Base-by-base conservation (phyloP, 164 flowering plant genomes). In the Aristolochia contorta region DNA sequence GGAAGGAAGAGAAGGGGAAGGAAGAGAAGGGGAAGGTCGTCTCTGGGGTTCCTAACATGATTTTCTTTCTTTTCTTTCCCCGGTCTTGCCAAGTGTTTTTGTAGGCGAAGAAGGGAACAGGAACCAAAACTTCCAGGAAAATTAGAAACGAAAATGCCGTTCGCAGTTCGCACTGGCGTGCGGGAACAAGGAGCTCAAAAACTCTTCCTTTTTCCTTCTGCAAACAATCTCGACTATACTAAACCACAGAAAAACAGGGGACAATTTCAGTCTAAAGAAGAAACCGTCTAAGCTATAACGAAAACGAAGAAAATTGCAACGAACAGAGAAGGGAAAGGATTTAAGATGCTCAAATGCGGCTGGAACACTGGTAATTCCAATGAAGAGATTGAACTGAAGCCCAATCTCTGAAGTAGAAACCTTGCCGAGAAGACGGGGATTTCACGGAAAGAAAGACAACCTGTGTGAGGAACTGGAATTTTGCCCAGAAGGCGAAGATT, bases 11-110 rank as follows among this genome's bases (percentile, higher is more conserved):
- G 45, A n/a, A n/a, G n/a, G n/a, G 50, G 27, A 59, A 12, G 33
- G 65, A 65, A 18, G 61, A 21, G 45, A 59, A 30, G 14, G 60
- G 71, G n/a, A 49, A 30, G 33, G 25, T 66, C 16, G 62, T 66
- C 27, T 73, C 79, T 61, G 67, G 69, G 21, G 60, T 57, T 69
- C 65, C 73, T 13, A 64, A 64, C 79, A 74, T 80, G 33, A 15
- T 24, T 49, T 6, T 19, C 19, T 0, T 6, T 49, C 19, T 0
- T 49, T 18, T n/a, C n/a, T 20, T 4, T 18, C 30, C 8, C 53
- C 22, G 53, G 8, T 5, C 16, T 12, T 50, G 60, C 46, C 19
- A 20, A 23, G 22, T 9, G 47, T 8, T 18, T 49, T 16, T 49
- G 19, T 20, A 0, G 53, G 14, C 22, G 8, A 49, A 49, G 22